A percentile compares a stretch with the other conserved stretches of the same genome.
Conservation (phyloP, 345 rosid genomes). For the Clarkia xantiana region DNA sequence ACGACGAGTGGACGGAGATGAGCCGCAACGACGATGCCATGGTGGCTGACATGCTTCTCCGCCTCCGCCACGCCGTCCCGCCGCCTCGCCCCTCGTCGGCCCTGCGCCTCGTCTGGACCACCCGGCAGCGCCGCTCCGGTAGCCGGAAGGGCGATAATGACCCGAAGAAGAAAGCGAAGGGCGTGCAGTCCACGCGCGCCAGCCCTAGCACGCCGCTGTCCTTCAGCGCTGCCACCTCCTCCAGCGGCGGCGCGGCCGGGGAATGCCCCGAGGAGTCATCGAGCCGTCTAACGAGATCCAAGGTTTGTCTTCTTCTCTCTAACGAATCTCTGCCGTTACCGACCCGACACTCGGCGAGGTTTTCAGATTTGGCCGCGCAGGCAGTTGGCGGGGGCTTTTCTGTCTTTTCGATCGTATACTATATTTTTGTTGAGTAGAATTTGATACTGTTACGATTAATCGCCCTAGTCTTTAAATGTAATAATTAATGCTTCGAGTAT, state of each 20-base stretch:
- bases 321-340: too few relatives aligned
- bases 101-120: constrained; percentile 50
- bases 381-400: too few relatives aligned
- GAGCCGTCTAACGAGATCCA: constrained; percentile 59
- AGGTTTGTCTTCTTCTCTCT: constrained; percentile 28
- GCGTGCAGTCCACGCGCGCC: constrained; percentile 34
- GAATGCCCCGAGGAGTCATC: constrained; percentile 44
- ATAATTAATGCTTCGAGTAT: too few relatives aligned
- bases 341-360: too few relatives aligned
- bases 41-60: constrained; percentile 51
- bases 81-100: constrained; percentile 6
- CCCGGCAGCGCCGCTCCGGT: constrained; percentile 63
- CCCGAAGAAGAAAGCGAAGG: constrained; percentile 12
- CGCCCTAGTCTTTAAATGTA: too few relatives aligned
- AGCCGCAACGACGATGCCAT: constrained; percentile 43
- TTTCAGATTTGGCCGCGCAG: too few relatives aligned
- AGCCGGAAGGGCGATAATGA: too few relatives aligned
- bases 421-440: too few relatives aligned
- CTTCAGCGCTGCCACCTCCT: constrained; percentile 64
- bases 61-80: constrained; percentile 22
- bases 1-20: constrained; percentile 41
- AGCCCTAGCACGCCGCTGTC: constrained; percentile 90
- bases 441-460: too few relatives aligned
- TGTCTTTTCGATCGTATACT: too few relatives aligned
- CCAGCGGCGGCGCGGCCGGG: constrained; percentile 30